Evolutionary conservation across 805 yeast genomes (phyloP), one percentile per base, ranked within the genome.

Genomic region (Candida ficus): DNA sequence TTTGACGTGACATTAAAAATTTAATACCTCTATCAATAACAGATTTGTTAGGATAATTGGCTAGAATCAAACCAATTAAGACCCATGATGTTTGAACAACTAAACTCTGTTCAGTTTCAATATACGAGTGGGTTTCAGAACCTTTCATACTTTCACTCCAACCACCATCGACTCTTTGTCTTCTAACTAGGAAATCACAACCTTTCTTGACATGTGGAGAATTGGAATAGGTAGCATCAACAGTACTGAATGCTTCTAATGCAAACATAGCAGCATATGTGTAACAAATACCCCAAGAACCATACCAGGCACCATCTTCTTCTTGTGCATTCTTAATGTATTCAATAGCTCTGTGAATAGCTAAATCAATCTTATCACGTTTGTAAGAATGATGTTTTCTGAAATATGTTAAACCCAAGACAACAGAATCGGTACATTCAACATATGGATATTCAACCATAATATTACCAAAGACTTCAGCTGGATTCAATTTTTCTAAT

Each of bases 371-470:
- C 25, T 85, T 89, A 5, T 68, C 72, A 5, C 71, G 63, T 44
- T 84, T 75, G 57, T 93, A 89, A 37, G 73, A 68, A 54, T 75
- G 79, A 54, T 77, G 67, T 44, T 78, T 71, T 33, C 80, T 68
- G 64, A 89, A 93, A 58, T 83, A 84, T 0, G 85, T 80, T 43
- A 93, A 67, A 0, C 99, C 99, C 27, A 93, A 65, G 6, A 93
- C 95, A 1, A 91, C 80, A 0, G 98, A 90, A 62, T 95, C 99
- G 0, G 98, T 89, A 61, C 99, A 93, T 62, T 93, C 99, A 17
- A 95, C 97, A 57, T 93, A 93, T 0, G 99, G 98, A 59, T 87
- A 93, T 62, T 93, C 99, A 20, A 93, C 95, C 99, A 93, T 93
- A 44, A 93, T 93, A 52, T 93, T 90, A 43, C 95, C 96, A 64